Evolutionary conservation across 2,329 filamentous ascomycete genomes (phyloP), one percentile per base, ranked within the genome.

Genomic region (Scytalidium sp.): DNA sequence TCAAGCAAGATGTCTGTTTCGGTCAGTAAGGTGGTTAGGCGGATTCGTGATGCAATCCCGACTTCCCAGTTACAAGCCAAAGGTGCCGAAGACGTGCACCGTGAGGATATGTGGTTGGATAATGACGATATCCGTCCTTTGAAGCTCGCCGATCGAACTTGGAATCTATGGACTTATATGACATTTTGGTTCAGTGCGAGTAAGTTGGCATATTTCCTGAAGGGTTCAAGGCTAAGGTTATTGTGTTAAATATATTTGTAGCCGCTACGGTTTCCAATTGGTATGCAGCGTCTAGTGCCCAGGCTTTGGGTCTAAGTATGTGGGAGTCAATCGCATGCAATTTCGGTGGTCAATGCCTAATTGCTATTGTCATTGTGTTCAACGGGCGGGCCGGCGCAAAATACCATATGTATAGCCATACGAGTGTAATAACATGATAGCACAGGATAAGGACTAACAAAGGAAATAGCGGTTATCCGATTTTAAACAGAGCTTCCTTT

Each of bases 241-340:
- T n/a, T 41, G 41, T 9, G 19, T 19, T 43, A 20, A 43, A 5
- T 5, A n/a, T 36, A 9, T 15, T 36, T 41, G 19, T 39, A 61
- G 58, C 62, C 7, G 67, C 67, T 23, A 69, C 69, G 19, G 67
- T 70, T 4, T 66, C 65, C 20, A 68, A 67, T 49, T 65, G 69
- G 60, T 70, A 74, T 58, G 62, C 67, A 13, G 66, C 65, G 2
- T 67, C 66, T 5, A 66, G 70, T 3, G 70, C 66, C 2, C 67
- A 71, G 56, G 62, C 71, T 2, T 53, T 71, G 8, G 75, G 75
- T 9, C 60, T 79, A 19, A 71, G 67, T 39, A 75, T 76, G 67
- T 79, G 75, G 75, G 74, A 78, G 56, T 67, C 69, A 13, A 51
- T 78, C 22, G 71, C 58, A 43, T 67, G 70, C 59, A 58, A 66